Evolutionary conservation across 1,284 basidiomycete species (phyloP), one percentile per base, ranked within the genome.

Genomic region (Naganishia albida): DNA sequence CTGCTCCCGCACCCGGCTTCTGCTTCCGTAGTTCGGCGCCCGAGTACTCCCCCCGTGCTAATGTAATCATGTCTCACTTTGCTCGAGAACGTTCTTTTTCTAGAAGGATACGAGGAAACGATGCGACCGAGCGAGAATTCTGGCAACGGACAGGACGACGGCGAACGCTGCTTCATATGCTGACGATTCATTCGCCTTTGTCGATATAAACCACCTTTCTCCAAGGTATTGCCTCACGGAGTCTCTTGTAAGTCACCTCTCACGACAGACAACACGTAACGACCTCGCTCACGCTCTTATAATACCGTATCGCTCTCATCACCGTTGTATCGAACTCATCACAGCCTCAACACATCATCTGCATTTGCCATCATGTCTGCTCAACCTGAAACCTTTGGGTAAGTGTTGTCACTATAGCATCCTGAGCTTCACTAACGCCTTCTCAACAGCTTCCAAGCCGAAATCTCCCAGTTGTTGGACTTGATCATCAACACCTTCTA

Each of bases 401-500:
- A 71, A 73, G 67, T 66, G 30, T 49, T 34, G 16, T n/a, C 23
- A 1, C 16, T 10, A 28, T 6, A 8, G 7, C 30, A 13, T 12
- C 18, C 34, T 40, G 40, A 46, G 6, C 16, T 39, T 54, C n/a
- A 39, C 34, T 42, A 50, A 43, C 56, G n/a, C 2, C 28, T 38
- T 34, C 38, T n/a, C 10, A 6, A 34, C 59, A 62, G 55, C 55
- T 54, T 65, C 63, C 91, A 96, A 81, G 93, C 93, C 80, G 94
- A 97, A 86, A 97, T 97, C 86, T 90, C 87, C 79, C 91, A 95
- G 82, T 83, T 94, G 68, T 71, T 78, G 69, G 75, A 77, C 69
- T 73, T 78, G 43, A 79, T 80, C 73, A 71, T 77, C 91, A 91
- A 94, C 85, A 94, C 92, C 69, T 96, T 95, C 86, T 95, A 96